Conservation (phyloP, 202 grass and related monocot genomes). For the Alloteropsis angusta region DNA sequence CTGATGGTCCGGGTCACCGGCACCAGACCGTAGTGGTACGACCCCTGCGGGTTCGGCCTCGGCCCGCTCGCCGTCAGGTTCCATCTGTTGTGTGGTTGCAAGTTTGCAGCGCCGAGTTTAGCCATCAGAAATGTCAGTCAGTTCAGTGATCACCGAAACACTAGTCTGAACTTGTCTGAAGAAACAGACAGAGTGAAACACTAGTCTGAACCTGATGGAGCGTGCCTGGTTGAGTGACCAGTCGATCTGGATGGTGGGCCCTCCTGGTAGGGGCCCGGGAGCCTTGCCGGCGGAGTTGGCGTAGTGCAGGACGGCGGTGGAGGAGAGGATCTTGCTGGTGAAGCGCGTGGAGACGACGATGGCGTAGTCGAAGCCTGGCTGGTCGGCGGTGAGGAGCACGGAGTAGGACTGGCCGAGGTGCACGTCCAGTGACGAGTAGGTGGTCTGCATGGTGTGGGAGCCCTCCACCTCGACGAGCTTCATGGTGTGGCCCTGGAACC, state of each 20-base stretch:
- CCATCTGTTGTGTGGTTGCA: slow-evolving; percentile 49
- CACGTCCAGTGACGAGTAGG: slow-evolving; percentile 74
- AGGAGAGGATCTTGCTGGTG: slow-evolving; percentile 43
- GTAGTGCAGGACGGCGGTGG: slow-evolving; percentile 61
- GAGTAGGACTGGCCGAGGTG: slow-evolving; percentile 96
- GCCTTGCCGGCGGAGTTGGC: slow-evolving; percentile 50
- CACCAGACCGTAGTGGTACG: slow-evolving; percentile 78
- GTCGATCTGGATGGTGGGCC: slow-evolving; percentile 64
- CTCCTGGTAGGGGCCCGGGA: slow-evolving; percentile 28
- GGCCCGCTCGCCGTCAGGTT: slow-evolving; percentile 91
- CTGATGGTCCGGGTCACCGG: slow-evolving; percentile 44
- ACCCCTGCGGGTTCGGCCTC: slow-evolving; percentile 83
- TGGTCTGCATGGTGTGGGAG: slow-evolving; percentile 68
- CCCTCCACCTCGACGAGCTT: slow-evolving; percentile 88
- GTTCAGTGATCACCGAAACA: neutral
- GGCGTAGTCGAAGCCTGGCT: slow-evolving; percentile 58
- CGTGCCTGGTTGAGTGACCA: slow-evolving; percentile 87
- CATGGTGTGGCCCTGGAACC: slow-evolving; percentile 85
- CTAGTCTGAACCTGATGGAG: slow-evolving; percentile 45
- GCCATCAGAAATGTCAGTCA: neutral
- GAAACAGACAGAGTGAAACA: neutral
- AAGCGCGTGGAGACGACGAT: slow-evolving; percentile 79
- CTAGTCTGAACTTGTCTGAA: neutral
- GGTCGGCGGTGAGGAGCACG: slow-evolving; percentile 69
- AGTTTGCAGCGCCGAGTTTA: neutral